Percentiles rank a stretch among this genome's conserved stretches.
Evolutionary conservation across 164 flowering plant genomes (phyloP).

Genomic region (Amborella trichopoda): DNA sequence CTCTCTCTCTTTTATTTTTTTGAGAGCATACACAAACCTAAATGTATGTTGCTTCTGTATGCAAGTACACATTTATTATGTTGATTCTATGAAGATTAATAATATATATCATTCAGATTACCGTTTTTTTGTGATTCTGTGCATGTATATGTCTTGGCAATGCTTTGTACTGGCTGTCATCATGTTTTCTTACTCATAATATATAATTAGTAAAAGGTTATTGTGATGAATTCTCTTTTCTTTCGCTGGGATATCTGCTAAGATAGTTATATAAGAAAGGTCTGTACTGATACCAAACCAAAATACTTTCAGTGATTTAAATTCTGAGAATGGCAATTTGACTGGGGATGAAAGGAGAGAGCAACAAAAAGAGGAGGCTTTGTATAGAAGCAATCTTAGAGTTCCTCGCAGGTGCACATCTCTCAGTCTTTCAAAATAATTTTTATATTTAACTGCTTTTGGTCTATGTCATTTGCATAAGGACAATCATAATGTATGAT

Average conservation of each 20-base stretch:
- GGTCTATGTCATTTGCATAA: too few species aligned
- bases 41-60: not conserved
- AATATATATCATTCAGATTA: not conserved
- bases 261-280: too few species aligned
- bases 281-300: too few species aligned
- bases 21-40: not conserved
- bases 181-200: too few species aligned
- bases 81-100: not conserved
- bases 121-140: not conserved
- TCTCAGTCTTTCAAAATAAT: not conserved
- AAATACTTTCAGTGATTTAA: slow-evolving; percentile 33
- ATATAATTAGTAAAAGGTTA: too few species aligned
- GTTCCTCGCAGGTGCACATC: slow-evolving; percentile 72
- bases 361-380: slow-evolving; percentile 65
- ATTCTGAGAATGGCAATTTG: slow-evolving; percentile 26
- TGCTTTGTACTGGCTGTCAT: not conserved
- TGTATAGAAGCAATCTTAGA: slow-evolving; percentile 69
- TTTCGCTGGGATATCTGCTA: not conserved
- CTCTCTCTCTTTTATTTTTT: too few species aligned
- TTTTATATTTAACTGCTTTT: not conserved
- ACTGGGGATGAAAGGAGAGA: slow-evolving; percentile 53
- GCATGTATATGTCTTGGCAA: not conserved
- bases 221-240: not conserved
- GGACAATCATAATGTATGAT: not conserved
- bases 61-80: not conserved